Conservation (phyloP, 2,329 filamentous ascomycete species). For the Madurella mycetomatis region DNA sequence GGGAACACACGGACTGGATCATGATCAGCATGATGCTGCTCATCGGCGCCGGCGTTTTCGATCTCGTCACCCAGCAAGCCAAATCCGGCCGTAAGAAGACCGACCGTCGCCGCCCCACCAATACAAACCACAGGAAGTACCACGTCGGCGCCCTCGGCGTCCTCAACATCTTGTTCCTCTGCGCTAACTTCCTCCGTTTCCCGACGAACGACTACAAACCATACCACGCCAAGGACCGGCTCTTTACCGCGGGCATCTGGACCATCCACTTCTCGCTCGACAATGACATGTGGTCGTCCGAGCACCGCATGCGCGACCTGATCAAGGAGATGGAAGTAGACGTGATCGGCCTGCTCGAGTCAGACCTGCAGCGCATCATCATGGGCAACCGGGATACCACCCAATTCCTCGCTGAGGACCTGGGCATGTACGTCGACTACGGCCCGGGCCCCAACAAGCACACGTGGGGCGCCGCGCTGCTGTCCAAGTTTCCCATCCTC, state of each 20-base stretch:
- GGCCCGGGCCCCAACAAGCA: conserved; percentile 98
- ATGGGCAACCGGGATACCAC: conserved; percentile 98
- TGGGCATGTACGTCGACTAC: conserved; percentile 98
- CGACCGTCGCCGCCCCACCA: conserved; percentile 35
- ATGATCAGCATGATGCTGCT: conserved; percentile 82
- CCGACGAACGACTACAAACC: conserved; percentile 87
- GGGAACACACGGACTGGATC: conserved; percentile 93
- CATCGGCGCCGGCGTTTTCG: conserved; percentile 81
- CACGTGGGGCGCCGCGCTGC: conserved; percentile 88
- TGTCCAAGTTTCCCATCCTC: conserved; percentile 96
- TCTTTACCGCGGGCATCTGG: conserved; percentile 95
- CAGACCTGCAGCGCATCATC: conserved; percentile 93
- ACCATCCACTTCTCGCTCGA: conserved; percentile 97
- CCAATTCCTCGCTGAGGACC: conserved; percentile 89
- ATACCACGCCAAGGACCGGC: conserved; percentile 80
- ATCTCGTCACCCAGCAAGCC: conserved; percentile 52
- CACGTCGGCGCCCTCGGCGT: conserved; percentile 57
- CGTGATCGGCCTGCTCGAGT: conserved; percentile 89
- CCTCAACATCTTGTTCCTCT: conserved; percentile 75
- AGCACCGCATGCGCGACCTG: conserved; percentile 86
- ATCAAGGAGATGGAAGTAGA: conserved; percentile 96
- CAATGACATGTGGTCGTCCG: conserved; percentile 98
- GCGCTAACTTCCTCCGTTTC: conserved; percentile 83
- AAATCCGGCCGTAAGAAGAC: conserved; percentile 35
- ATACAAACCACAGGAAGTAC: conserved; percentile 44